Evolutionary conservation across 164 flowering plant species (phyloP), one percentile per base, ranked within the genome.

Genomic region (Liriodendron chinense): DNA sequence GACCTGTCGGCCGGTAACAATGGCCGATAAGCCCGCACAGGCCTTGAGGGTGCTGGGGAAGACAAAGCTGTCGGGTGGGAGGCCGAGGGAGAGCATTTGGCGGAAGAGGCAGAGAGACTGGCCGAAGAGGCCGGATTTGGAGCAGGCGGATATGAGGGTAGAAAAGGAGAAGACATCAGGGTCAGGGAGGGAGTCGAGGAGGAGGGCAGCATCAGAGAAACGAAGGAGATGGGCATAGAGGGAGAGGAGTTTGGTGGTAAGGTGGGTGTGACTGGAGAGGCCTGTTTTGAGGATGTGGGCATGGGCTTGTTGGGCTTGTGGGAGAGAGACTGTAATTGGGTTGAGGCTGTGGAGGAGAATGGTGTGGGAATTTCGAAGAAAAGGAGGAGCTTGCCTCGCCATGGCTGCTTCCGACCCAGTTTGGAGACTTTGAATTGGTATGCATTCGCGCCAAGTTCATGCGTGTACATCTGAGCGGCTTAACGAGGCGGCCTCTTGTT

Each of bases 21-120:
- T 73, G 0, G 76, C 78, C 3, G 76, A 78, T 0, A 89, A 49
- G 34, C 77, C 87, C 3, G 90, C 84, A 50, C 92, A 91, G 23
- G 91, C 90, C 80, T 86, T 92, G 82, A 86, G 75, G 43, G 79
- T 80, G 56, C 82, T 82, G 1, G 94, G 97, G 18, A 91, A 20
- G 5, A 89, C 75, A 62, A 62, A 84, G 34, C 67, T 64, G 70
- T 88, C 92, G 21, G 89, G 89, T 16, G 57, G 10, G 13, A 89
- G 26, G 43, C 85, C 85, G 0, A 47, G 74, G 1, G 82, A 76
- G 0, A 88, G 71, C 89, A 91, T 82, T 71, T 68, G 76, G 6
- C 75, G 72, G 61, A 90, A 81, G 25, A 80, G 49, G 8, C 68
- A n/a, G 9, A 91, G 76, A 2, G 84, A 81, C 0, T 69, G 50